Conservation (phyloP, 2,329 filamentous ascomycete genomes). For the Myriosclerotinia curreyana region DNA sequence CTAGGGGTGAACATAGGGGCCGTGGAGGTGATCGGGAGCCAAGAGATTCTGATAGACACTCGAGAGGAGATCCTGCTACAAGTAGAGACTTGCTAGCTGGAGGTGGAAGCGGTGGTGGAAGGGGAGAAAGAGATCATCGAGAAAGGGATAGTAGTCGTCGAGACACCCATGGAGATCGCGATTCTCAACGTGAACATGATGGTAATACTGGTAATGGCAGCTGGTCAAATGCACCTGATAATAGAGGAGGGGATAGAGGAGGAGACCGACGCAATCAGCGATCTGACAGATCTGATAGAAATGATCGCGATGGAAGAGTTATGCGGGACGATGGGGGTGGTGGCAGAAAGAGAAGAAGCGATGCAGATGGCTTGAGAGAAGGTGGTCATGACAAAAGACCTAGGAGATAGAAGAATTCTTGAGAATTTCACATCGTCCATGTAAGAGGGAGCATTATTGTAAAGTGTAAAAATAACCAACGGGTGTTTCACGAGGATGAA, state of each 20-base stretch:
- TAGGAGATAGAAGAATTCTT: slow-evolving; percentile 27
- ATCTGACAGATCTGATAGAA: slow-evolving; percentile 23
- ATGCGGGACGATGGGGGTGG: slow-evolving; percentile 29
- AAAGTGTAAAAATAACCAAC: slow-evolving; percentile 14
- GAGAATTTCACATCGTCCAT: neutral
- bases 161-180: slow-evolving; percentile 22
- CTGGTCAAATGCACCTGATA: slow-evolving; percentile 17
- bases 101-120: slow-evolving; percentile 27
- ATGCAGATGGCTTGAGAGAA: slow-evolving; percentile 34
- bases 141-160: slow-evolving; percentile 27
- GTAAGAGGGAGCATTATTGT: slow-evolving; percentile 2
- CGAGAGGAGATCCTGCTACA: slow-evolving; percentile 8
- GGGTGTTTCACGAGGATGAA: neutral
- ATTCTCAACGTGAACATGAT: slow-evolving; percentile 13
- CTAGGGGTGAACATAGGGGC: slow-evolving; percentile 35
- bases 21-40: slow-evolving; percentile 31
- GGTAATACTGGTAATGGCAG: slow-evolving; percentile 5
- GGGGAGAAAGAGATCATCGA: slow-evolving; percentile 24
- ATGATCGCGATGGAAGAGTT: slow-evolving; percentile 33
- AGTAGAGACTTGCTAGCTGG: slow-evolving; percentile 30
- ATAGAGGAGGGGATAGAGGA: slow-evolving; percentile 28
- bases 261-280: slow-evolving; percentile 28
- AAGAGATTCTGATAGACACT: slow-evolving; percentile 21
- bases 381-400: slow-evolving; percentile 40
- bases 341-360: slow-evolving; percentile 37